phyloP scores from a whole-genome alignment of 306 rosid species.

The Castanea sativa region DNA sequence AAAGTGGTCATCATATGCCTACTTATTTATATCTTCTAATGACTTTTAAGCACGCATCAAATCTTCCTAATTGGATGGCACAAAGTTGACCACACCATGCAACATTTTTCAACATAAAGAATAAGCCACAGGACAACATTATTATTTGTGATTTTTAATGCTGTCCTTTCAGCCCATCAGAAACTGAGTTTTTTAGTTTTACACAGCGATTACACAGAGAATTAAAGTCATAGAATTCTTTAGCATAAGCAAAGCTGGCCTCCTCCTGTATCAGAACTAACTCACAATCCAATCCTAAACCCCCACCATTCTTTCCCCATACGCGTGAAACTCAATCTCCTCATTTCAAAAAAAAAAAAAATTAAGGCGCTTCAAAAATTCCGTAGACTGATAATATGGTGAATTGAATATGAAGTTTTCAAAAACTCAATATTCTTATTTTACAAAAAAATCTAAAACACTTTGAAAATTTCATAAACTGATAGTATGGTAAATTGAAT shows the following conservation, averaged over 20 bases:
- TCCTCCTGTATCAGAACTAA: background rate
- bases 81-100: conserved; percentile 26
- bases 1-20: conserved; percentile 44
- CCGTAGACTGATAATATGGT: no score
- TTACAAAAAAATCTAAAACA: no score
- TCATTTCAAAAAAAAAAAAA: background rate
- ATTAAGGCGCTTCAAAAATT: no score
- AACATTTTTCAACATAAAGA: conserved; percentile 31
- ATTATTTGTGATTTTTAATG: conserved; percentile 26
- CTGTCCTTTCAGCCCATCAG: conserved; percentile 21
- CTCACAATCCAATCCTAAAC: background rate
- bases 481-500: no score
- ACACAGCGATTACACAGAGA: background rate
- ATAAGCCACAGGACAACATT: conserved; percentile 9
- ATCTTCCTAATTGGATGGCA: conserved; percentile 21
- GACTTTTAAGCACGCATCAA: conserved; percentile 22
- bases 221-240: conserved; percentile 1
- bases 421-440: no score
- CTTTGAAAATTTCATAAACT: no score
- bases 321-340: background rate
- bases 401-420: no score
- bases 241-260: background rate
- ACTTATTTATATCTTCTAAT: conserved; percentile 33
- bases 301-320: background rate
- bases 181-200: conserved; percentile 16